Evolutionary conservation across 768 basidiomycete genomes (phyloP).

Genomic region (Suillus tomentosus): DNA sequence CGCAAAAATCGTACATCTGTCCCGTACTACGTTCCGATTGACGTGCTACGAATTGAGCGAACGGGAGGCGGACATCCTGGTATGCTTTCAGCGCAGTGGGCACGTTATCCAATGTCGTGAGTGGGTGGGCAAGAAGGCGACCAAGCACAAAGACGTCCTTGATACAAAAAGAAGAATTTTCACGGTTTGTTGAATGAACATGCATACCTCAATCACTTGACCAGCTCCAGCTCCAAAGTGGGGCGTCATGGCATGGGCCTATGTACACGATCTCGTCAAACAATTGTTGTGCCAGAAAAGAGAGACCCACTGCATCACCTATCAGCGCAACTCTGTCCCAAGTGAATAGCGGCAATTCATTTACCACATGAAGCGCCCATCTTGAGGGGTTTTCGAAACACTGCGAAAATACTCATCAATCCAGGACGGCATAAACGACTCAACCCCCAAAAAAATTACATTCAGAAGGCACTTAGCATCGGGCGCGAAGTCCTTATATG

Average conservation of each 20-base stretch:
- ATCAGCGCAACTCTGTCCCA: slow-evolving; percentile 35
- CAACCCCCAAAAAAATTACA: background rate
- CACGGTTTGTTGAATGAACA: background rate
- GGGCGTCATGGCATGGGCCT: slow-evolving; percentile 50
- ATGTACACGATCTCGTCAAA: background rate
- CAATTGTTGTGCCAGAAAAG: background rate
- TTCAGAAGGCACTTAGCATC: slow-evolving; percentile 30
- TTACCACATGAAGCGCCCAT: slow-evolving; percentile 46
- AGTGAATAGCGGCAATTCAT: slow-evolving; percentile 39
- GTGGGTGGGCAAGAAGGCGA: slow-evolving; percentile 26
- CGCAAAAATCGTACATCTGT: no score
- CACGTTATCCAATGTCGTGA: background rate
- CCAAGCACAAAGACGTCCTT: slow-evolving; percentile 28
- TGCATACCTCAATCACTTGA: slow-evolving; percentile 53
- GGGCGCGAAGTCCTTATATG: slow-evolving; percentile 36
- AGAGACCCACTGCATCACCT: background rate
- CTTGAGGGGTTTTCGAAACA: slow-evolving; percentile 35
- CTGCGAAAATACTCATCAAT: slow-evolving; percentile 22
- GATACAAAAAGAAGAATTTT: background rate
- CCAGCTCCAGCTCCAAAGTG: slow-evolving; percentile 62
- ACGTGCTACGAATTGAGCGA: slow-evolving; percentile 16
- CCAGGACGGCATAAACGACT: background rate
- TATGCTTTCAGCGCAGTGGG: background rate
- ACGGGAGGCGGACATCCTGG: slow-evolving; percentile 22
- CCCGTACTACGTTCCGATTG: slow-evolving; percentile 12